These are phyloP conservation scores for Verbena officinalis DNA, from an alignment of 257 asterid genomes.

Conservation along the genomic window DNA sequence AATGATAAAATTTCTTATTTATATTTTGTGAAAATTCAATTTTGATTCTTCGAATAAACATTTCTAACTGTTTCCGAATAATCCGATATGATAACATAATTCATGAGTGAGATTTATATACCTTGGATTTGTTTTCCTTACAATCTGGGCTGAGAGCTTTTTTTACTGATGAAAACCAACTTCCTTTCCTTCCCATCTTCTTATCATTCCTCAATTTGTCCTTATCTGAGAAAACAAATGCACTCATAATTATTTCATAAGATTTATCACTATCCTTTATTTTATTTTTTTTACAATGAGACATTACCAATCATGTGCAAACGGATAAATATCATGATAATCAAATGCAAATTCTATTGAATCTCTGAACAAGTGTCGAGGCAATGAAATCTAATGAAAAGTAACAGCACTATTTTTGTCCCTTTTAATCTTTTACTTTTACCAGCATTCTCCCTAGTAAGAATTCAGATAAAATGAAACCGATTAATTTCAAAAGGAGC, in stretches of 20 bases:
- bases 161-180: constrained; percentile 91
- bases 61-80: not conserved
- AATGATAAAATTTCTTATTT: too few species aligned
- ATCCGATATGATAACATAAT: not conserved
- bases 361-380: too few species aligned
- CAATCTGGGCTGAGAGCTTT: constrained; percentile 82
- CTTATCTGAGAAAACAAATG: constrained; percentile 28
- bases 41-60: too few species aligned
- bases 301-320: too few species aligned
- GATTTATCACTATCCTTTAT: constrained; percentile 25
- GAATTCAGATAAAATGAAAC: constrained; percentile 14
- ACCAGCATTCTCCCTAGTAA: constrained; percentile 27
- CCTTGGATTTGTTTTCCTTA: constrained; percentile 58
- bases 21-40: too few species aligned
- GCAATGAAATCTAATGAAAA: too few species aligned
- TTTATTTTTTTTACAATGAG: not conserved
- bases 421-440: not conserved
- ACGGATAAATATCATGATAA: too few species aligned
- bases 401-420: too few species aligned
- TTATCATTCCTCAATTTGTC: constrained; percentile 51
- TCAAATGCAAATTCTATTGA: too few species aligned
- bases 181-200: constrained; percentile 81
- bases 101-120: constrained; percentile 25
- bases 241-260: constrained; percentile 20
- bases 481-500: constrained; percentile 17